Evolutionary conservation across 177 flowering plant genomes (phyloP).

Genomic region (Vitis hybrid): DNA sequence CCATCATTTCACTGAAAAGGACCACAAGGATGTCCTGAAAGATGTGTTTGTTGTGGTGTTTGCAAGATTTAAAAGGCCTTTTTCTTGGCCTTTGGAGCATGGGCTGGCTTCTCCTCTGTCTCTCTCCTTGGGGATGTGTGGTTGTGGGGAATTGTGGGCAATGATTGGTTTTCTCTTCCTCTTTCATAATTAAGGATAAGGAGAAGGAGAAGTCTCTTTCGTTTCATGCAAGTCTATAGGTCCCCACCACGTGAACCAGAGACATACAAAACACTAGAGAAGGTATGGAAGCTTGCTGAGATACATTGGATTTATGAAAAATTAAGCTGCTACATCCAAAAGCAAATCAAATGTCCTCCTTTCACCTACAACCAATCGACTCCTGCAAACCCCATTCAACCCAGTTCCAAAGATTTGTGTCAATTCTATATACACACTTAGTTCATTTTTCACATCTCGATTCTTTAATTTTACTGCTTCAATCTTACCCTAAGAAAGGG

Average conservation of each 20-base stretch:
- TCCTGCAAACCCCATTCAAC: neutral
- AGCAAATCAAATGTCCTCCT: neutral
- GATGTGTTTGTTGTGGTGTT: conserved; percentile 2
- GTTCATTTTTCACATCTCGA: too few species aligned
- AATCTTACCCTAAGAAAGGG: too few species aligned
- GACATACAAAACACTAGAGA: conserved; percentile 2
- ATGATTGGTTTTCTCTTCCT: conserved; percentile 28
- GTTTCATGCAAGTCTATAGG: conserved; percentile 4
- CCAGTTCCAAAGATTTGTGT: too few species aligned
- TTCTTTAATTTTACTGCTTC: too few species aligned
- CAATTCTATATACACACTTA: too few species aligned
- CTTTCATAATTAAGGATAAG: neutral
- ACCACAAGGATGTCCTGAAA: conserved; percentile 7
- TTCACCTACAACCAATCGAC: neutral
- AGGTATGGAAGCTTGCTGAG: neutral
- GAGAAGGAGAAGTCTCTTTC: conserved; percentile 16
- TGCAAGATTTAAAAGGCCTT: neutral
- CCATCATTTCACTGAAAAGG: neutral
- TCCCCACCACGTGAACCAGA: conserved; percentile 27
- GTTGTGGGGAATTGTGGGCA: conserved; percentile 28
- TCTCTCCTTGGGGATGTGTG: conserved; percentile 10
- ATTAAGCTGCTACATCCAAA: neutral
- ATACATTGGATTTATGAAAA: neutral
- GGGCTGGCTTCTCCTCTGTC: neutral
- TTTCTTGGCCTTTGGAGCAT: too few species aligned